Base-by-base conservation (phyloP, 306 rosid species). In the Bauhinia variegata region DNA sequence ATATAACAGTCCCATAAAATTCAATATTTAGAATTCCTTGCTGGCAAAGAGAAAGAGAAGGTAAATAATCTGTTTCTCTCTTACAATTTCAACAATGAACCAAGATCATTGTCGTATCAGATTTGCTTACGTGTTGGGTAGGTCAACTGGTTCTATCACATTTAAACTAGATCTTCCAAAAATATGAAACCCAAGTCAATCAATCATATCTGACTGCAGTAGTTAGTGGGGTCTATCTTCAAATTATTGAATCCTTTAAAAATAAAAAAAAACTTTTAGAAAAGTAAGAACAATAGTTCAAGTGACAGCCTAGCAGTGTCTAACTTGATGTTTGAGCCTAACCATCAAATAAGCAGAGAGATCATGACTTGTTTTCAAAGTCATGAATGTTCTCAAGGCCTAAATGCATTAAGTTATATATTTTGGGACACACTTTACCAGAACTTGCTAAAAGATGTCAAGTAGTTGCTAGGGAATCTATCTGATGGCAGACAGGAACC, bases 151-250 rank as follows among this genome's bases (percentile, higher is more conserved):
- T 32, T 54, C 19, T 31, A 44, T 57, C 69, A 31, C 59, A 60
- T 14, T 28, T 38, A 72, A 17, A 59, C 50, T n/a, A 18, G 32
- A 50, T 23, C 54, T 63, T 71, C 60, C 67, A 52, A 76, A 68
- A 38, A 39, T 44, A 15, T 60, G 53, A 38, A 11, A 34, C 34
- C 55, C 56, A 58, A 74, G n/a, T n/a, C 54, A 51, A n/a, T n/a
- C 68, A 60, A 56, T 55, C 79, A 56, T 50, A 54, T 57, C 65
- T 60, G 63, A 42, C 12, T 55, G 60, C 60, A 42, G 74, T 74
- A 52, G 70, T 73, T 53, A 17, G 89, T 80, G 80, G 85, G 89
- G 80, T n/a, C n/a, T n/a, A n/a, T n/a, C n/a, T n/a, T n/a, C n/a
- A n/a, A n/a, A n/a, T n/a, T 48, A 86, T 82, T 57, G 49, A 71